Percentiles rank a stretch among this genome's conserved stretches.
Evolutionary conservation across 1,139 yeast species (phyloP).

Genomic region (Saccharomyces pastorianus): DNA sequence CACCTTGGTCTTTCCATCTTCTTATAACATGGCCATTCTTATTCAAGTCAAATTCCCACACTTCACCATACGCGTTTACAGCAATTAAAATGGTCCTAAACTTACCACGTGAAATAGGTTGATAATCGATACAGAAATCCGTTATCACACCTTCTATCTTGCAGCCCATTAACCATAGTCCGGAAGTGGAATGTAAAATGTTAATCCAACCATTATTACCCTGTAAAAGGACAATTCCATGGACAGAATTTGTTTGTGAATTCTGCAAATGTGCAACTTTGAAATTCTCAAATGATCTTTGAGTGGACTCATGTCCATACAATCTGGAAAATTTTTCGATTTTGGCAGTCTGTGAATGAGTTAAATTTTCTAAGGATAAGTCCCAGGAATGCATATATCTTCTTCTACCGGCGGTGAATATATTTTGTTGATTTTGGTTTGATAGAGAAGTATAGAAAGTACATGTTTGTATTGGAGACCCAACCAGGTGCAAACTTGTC

Average conservation of each 20-base stretch:
- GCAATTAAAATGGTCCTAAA: constrained; percentile 43
- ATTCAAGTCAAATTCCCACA: constrained; percentile 74
- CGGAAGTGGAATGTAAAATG: constrained; percentile 62
- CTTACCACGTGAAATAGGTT: constrained; percentile 16
- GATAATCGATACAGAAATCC: constrained; percentile 63
- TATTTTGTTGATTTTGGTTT: constrained; percentile 35
- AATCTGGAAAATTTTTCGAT: constrained; percentile 80
- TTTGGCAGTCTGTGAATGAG: constrained; percentile 37
- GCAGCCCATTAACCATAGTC: constrained; percentile 81
- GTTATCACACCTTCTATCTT: constrained; percentile 78
- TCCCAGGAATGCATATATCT: constrained; percentile 91
- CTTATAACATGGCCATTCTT: constrained; percentile 41
- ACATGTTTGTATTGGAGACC: constrained; percentile 75
- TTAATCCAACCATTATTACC: constrained; percentile 93
- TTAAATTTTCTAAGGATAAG: constrained; percentile 36
- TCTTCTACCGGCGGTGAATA: constrained; percentile 87
- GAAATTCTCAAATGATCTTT: constrained; percentile 81
- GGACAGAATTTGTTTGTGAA: constrained; percentile 37
- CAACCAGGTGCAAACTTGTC: constrained; percentile 69
- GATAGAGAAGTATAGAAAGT: constrained; percentile 26
- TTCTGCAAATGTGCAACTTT: constrained; percentile 43
- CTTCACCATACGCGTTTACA: constrained; percentile 73
- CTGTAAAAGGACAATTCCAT: constrained; percentile 62
- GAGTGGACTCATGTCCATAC: constrained; percentile 85
- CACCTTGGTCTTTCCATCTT: constrained; percentile 84